Conservation (phyloP, 129 eudicot species). For the Chrysanthemum makinoi region DNA sequence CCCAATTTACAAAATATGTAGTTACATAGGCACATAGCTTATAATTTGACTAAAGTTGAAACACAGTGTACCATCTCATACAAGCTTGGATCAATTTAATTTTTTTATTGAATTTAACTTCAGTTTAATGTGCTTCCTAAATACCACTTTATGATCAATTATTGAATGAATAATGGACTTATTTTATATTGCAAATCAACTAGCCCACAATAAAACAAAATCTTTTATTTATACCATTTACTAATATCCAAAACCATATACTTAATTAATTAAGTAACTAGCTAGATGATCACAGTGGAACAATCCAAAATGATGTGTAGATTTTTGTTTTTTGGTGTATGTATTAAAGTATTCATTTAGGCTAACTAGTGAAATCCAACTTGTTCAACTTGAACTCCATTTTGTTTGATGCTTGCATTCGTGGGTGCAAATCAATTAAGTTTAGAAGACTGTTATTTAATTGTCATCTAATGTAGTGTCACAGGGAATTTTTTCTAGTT, state of each 20-base stretch:
- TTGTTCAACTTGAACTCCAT: slow-evolving; percentile 12
- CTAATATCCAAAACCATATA: background rate
- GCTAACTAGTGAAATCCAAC: slow-evolving; percentile 2
- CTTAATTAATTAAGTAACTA: slow-evolving; percentile 10
- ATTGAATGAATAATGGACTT: slow-evolving; percentile 6
- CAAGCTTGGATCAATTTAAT: background rate
- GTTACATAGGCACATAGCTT: too few relatives aligned
- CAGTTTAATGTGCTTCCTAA: slow-evolving; percentile 12
- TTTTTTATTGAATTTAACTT: background rate
- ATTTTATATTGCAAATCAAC: slow-evolving; percentile 14
- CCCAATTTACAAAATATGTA: too few relatives aligned
- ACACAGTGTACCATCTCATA: background rate
- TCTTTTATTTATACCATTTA: slow-evolving; percentile 11
- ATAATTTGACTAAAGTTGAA: background rate
- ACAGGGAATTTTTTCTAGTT: too few relatives aligned
- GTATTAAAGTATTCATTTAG: background rate
- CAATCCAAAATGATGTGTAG: slow-evolving; percentile 26
- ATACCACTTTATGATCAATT: background rate
- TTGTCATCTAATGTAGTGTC: too few relatives aligned
- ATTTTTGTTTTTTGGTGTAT: slow-evolving; percentile 13
- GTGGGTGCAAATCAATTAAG: slow-evolving; percentile 25
- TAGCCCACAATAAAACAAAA: slow-evolving; percentile 19
- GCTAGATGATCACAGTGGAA: slow-evolving; percentile 15
- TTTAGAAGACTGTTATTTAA: too few relatives aligned
- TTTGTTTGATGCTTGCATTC: slow-evolving; percentile 33